These are phyloP conservation scores for Chrysopogon serrulatus DNA, from an alignment of 176 grass and related monocot species.

Conservation along the genomic window DNA sequence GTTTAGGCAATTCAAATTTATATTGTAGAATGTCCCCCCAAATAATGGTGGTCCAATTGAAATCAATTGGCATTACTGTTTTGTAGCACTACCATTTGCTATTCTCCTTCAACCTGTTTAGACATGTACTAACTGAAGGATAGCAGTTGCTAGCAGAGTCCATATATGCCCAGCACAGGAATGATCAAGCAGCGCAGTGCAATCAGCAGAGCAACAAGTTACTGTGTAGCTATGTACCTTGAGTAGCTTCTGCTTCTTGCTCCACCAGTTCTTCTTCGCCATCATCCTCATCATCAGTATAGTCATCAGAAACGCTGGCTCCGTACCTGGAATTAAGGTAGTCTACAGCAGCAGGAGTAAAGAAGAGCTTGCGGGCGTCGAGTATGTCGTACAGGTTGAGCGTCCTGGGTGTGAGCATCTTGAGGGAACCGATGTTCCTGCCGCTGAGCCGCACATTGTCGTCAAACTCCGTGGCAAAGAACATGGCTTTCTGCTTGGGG, in stretches of 20 bases:
- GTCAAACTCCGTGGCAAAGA: slow-evolving; percentile 65
- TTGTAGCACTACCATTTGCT: neutral
- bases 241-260: slow-evolving; percentile 21
- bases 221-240: slow-evolving; percentile 32
- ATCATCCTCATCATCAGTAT: slow-evolving; percentile 29
- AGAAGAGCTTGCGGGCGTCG: slow-evolving; percentile 67
- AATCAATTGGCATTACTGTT: neutral
- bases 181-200: neutral
- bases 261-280: slow-evolving; percentile 23
- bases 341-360: slow-evolving; percentile 60
- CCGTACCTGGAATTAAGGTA: slow-evolving; percentile 94
- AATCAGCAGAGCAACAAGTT: slow-evolving; percentile 3
- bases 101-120: neutral
- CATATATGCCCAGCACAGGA: neutral
- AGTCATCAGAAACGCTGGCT: slow-evolving; percentile 24
- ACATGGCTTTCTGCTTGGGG: slow-evolving; percentile 77
- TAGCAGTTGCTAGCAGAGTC: neutral
- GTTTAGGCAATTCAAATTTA: slow-evolving; percentile 1
- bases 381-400: slow-evolving; percentile 93
- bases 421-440: slow-evolving; percentile 93
- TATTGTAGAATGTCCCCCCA: neutral
- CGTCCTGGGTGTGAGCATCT: slow-evolving; percentile 91
- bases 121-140: neutral
- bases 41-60: neutral
- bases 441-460: slow-evolving; percentile 73